phyloP scores from a whole-genome alignment of 345 rosid genomes.

The Murraya paniculata region DNA sequence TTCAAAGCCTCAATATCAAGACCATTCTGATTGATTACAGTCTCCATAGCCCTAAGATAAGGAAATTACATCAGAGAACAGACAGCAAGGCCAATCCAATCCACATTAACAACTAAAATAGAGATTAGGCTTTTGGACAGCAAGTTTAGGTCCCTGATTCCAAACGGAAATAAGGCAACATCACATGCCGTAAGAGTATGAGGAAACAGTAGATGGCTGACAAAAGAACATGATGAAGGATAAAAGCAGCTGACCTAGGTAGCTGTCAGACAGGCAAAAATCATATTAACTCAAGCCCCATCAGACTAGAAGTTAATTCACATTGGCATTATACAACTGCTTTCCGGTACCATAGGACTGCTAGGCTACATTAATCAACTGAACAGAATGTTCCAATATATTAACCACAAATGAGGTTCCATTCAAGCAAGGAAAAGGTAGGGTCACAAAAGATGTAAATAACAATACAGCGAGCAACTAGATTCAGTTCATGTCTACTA shows the following conservation, averaged over 20 bases:
- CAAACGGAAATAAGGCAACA: not conserved
- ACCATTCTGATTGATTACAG: constrained; percentile 85
- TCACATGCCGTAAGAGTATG: not conserved
- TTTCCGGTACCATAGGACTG: not conserved
- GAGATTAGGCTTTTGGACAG: not conserved
- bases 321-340: not conserved
- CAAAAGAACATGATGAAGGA: not conserved
- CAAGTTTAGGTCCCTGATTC: not conserved
- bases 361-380: not conserved
- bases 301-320: not conserved
- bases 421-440: not conserved
- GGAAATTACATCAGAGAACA: constrained; percentile 20
- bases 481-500: not conserved
- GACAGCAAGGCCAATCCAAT: not conserved
- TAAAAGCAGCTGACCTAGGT: not conserved
- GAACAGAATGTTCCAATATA: not conserved
- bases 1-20: constrained; percentile 90
- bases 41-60: constrained; percentile 90
- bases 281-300: not conserved
- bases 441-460: not conserved
- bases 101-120: constrained; percentile 8
- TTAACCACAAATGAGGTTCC: not conserved
- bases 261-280: not conserved
- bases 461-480: not conserved
- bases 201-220: not conserved